These are phyloP conservation scores for Brassica balearica DNA, from an alignment of 441 rosid species.

Conservation along the genomic window DNA sequence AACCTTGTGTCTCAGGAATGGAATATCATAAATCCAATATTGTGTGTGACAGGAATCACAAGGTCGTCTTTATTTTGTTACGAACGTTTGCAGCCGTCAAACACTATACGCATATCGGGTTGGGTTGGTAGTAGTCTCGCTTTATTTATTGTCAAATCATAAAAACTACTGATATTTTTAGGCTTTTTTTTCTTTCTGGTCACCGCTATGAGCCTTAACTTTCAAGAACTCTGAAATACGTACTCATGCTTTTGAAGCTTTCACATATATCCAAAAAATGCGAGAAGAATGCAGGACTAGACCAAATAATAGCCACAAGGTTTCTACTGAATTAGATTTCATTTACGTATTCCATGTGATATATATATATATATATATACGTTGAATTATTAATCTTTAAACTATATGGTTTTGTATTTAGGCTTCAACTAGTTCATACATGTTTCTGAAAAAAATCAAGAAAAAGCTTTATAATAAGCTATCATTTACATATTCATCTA, in stretches of 20 bases:
- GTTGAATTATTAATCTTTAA: neutral
- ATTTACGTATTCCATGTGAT: neutral
- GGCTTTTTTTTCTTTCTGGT: neutral
- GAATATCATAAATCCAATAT: neutral
- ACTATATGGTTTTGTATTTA: neutral
- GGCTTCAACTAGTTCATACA: neutral
- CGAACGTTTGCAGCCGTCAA: neutral
- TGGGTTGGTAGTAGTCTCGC: neutral
- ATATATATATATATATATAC: neutral
- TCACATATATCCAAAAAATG: conserved; percentile 4
- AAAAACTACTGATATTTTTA: neutral
- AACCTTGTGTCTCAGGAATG: neutral
- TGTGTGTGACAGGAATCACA: conserved; percentile 8
- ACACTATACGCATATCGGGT: neutral
- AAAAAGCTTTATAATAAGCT: conserved; percentile 1
- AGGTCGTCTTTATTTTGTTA: neutral
- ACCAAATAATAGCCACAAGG: conserved; percentile 10
- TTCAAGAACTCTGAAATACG: neutral
- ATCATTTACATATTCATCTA: neutral
- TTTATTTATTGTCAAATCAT: neutral
- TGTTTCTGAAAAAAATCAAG: neutral
- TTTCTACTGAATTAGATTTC: neutral
- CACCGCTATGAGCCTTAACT: neutral
- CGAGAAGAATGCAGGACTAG: neutral
- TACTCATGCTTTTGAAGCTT: neutral